Evolutionary conservation across 345 rosid species (phyloP).

Genomic region (Trapa incisa): DNA sequence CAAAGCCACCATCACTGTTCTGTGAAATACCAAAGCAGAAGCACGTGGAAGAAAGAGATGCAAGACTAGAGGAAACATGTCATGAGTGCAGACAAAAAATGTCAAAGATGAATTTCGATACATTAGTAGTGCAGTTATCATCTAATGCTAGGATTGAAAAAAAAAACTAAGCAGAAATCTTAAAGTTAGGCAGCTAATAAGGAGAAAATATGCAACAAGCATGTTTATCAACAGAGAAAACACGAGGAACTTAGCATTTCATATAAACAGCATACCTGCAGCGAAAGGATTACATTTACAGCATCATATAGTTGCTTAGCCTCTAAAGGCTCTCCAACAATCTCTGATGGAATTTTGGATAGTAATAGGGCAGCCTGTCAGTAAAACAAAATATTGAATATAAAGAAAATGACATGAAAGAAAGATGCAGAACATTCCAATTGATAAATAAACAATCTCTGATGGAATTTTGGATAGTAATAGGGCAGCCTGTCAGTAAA

Average conservation of each 20-base stretch:
- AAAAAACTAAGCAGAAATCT: neutral
- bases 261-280: slow-evolving; percentile 46
- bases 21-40: slow-evolving; percentile 13
- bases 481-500: too few species aligned
- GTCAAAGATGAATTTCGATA: neutral
- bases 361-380: slow-evolving; percentile 71
- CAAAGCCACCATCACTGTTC: slow-evolving; percentile 76
- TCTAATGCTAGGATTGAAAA: neutral
- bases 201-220: neutral
- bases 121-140: neutral
- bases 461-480: too few species aligned
- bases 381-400: slow-evolving; percentile 14
- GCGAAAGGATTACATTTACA: slow-evolving; percentile 74
- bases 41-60: neutral
- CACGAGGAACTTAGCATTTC: neutral
- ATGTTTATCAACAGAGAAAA: neutral
- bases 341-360: slow-evolving; percentile 53
- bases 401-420: neutral
- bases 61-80: neutral
- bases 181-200: too few species aligned
- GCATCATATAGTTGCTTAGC: slow-evolving; percentile 57
- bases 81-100: neutral
- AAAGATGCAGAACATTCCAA: slow-evolving; percentile 1
- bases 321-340: slow-evolving; percentile 72
- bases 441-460: neutral